Conservation (phyloP, 192 early-diverging fungal genomes). For the Dimargaris verticillata region DNA sequence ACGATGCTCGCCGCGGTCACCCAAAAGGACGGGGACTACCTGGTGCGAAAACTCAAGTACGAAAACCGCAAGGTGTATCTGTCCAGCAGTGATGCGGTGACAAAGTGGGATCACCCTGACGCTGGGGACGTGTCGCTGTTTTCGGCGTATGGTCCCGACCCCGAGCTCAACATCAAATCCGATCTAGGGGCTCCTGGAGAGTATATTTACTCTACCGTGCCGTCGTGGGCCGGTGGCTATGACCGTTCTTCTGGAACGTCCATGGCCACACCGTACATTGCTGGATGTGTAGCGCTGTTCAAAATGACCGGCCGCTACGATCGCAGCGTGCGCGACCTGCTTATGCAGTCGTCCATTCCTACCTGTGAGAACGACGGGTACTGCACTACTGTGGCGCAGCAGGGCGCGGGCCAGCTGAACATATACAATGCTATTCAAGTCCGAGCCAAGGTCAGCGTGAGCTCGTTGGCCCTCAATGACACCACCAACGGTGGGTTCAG, state of each 20-base stretch:
- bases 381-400: slow-evolving; percentile 40
- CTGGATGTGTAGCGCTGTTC: slow-evolving; percentile 4
- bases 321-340: slow-evolving; percentile 16
- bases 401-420: slow-evolving; percentile 64
- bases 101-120: neutral
- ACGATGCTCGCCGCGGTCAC: neutral
- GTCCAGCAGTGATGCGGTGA: neutral
- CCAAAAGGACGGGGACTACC: neutral
- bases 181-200: slow-evolving; percentile 10
- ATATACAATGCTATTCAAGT: slow-evolving; percentile 38
- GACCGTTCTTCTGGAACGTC: slow-evolving; percentile 6
- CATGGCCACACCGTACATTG: neutral
- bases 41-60: slow-evolving; percentile 1
- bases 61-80: neutral
- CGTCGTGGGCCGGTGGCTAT: neutral
- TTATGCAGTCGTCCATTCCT: slow-evolving; percentile 36
- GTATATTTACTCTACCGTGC: slow-evolving; percentile 7
- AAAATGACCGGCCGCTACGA: neutral
- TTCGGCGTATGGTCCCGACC: slow-evolving; percentile 9
- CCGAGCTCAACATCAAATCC: slow-evolving; percentile 9
- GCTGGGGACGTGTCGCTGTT: neutral
- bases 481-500: slow-evolving; percentile 11
- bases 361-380: slow-evolving; percentile 21
- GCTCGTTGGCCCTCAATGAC: slow-evolving; percentile 38
- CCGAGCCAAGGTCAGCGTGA: slow-evolving; percentile 32